Evolutionary conservation across 305 asterid species (phyloP).

Genomic region (Plantago lanceolata): DNA sequence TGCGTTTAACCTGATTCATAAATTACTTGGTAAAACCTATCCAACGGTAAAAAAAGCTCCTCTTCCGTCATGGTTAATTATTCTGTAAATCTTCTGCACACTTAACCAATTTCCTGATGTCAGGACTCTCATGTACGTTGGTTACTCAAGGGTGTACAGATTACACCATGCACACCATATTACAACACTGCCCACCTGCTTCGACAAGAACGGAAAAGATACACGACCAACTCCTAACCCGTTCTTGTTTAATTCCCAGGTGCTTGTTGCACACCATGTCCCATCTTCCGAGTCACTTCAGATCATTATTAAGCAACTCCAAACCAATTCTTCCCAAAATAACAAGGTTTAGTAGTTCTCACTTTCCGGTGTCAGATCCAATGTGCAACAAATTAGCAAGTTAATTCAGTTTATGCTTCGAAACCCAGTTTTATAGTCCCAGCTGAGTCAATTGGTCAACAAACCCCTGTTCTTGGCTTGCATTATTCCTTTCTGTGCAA

Average conservation of each 20-base stretch:
- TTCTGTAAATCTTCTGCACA: no score
- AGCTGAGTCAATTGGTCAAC: constrained; percentile 2
- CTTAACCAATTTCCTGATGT: no score
- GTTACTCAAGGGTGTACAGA: no score
- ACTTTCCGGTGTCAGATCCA: background rate
- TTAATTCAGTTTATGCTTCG: constrained; percentile 18
- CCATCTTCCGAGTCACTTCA: background rate
- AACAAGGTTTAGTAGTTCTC: constrained; percentile 1
- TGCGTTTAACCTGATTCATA: no score
- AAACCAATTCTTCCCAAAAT: background rate
- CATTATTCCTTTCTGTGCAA: background rate
- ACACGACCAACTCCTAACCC: background rate
- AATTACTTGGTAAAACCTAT: no score
- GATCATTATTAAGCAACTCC: background rate
- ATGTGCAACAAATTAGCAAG: background rate
- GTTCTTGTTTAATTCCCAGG: background rate
- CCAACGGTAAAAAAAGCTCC: no score
- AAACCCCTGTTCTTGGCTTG: constrained; percentile 14
- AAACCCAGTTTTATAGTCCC: background rate
- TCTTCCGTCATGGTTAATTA: no score
- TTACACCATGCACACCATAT: no score
- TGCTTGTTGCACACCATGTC: background rate
- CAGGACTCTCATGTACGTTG: no score
- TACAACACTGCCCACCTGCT: no score
- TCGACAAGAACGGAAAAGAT: no score